These are phyloP conservation scores for Colletotrichum melonis DNA, from an alignment of 2,329 filamentous ascomycete genomes.

Conservation along the genomic window DNA sequence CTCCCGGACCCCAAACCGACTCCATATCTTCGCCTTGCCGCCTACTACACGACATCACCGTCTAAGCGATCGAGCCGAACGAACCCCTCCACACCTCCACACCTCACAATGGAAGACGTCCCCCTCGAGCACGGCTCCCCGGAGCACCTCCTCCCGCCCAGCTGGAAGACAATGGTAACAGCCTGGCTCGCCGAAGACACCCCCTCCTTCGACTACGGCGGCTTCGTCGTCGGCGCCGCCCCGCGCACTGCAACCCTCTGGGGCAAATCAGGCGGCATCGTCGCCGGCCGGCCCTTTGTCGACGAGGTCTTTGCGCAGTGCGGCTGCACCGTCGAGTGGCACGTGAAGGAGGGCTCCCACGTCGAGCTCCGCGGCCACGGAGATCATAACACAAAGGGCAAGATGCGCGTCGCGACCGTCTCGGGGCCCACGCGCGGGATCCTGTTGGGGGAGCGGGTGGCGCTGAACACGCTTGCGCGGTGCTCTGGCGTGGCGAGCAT, in stretches of 20 bases:
- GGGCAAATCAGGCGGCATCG: conserved; percentile 79
- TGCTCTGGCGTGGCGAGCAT: conserved; percentile 91
- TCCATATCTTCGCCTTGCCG: neutral
- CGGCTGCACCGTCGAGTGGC: conserved; percentile 93
- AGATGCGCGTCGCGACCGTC: conserved; percentile 81
- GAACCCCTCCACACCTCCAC: neutral
- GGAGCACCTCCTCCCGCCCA: conserved; percentile 81
- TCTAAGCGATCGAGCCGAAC: neutral
- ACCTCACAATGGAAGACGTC: conserved; percentile 29
- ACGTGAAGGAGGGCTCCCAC: conserved; percentile 77
- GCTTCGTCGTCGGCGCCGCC: conserved; percentile 89
- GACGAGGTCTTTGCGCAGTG: conserved; percentile 92
- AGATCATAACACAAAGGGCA: conserved; percentile 48
- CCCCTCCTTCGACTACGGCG: conserved; percentile 95
- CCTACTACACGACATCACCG: neutral
- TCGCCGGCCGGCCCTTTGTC: conserved; percentile 95
- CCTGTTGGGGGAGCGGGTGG: conserved; percentile 92
- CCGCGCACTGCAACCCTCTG: conserved; percentile 73
- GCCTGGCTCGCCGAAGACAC: conserved; percentile 96
- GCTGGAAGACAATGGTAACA: conserved; percentile 84
- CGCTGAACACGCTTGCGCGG: conserved; percentile 88
- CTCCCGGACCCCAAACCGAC: neutral
- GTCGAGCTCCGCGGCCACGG: conserved; percentile 68
- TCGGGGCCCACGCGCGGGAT: conserved; percentile 82
- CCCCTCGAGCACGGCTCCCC: conserved; percentile 53